These are phyloP conservation scores for Leccinum olivaceopallidum DNA, from an alignment of 768 basidiomycete species.

Conservation along the genomic window DNA sequence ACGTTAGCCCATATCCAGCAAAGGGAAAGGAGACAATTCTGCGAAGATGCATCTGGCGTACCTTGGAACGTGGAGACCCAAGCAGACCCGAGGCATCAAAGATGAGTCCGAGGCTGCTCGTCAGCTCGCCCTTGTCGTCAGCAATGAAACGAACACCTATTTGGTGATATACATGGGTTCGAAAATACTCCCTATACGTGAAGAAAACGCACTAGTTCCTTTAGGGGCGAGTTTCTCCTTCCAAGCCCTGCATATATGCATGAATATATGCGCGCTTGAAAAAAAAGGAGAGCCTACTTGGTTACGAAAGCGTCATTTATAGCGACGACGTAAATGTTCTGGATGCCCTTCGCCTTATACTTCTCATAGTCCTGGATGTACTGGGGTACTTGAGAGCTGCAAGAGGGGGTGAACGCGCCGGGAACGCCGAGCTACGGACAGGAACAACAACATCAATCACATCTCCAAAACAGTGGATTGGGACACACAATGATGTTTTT, in stretches of 20 bases:
- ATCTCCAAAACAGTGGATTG: background rate
- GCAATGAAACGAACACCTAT: slow-evolving; percentile 61
- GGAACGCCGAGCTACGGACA: slow-evolving; percentile 64
- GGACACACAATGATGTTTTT: slow-evolving; percentile 63
- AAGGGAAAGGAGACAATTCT: background rate
- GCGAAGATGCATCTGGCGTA: slow-evolving; percentile 18
- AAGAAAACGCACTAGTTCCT: slow-evolving; percentile 48
- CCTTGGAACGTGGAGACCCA: slow-evolving; percentile 70
- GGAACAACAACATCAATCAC: background rate
- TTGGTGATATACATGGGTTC: background rate
- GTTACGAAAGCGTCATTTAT: slow-evolving; percentile 82
- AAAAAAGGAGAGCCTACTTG: slow-evolving; percentile 31
- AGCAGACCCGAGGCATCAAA: slow-evolving; percentile 64
- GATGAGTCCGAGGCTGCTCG: slow-evolving; percentile 53
- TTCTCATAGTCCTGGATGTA: slow-evolving; percentile 67
- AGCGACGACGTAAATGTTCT: slow-evolving; percentile 67
- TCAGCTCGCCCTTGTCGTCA: slow-evolving; percentile 65
- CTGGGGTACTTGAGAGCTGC: slow-evolving; percentile 59
- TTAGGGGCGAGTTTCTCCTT: slow-evolving; percentile 58
- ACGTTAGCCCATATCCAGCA: too few relatives aligned
- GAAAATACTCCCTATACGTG: slow-evolving; percentile 4
- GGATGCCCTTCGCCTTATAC: slow-evolving; percentile 77
- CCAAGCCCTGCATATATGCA: slow-evolving; percentile 53
- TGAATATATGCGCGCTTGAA: slow-evolving; percentile 8
- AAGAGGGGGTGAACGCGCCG: slow-evolving; percentile 75